Percentiles rank a stretch among this genome's conserved stretches.
phyloP scores from a whole-genome alignment of 805 yeast genomes.

The Barnettozyma californica region DNA sequence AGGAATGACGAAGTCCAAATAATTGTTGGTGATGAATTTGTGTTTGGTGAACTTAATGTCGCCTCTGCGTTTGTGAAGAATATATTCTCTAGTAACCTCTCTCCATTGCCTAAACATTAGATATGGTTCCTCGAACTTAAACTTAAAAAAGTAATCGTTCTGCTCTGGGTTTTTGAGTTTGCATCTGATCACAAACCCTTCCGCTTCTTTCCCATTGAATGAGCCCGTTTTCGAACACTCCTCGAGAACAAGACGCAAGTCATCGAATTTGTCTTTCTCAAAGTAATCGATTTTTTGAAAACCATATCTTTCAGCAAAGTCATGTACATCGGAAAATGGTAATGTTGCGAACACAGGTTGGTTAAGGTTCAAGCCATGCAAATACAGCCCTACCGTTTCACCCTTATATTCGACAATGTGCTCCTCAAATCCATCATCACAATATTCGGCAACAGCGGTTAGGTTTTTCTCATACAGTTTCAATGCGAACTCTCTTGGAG shows the following conservation, averaged over 20 bases:
- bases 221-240: constrained; percentile 60
- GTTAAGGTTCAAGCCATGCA: constrained; percentile 85
- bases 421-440: constrained; percentile 92
- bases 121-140: constrained; percentile 93
- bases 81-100: constrained; percentile 67
- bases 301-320: constrained; percentile 64
- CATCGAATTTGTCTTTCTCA: constrained; percentile 31
- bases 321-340: constrained; percentile 52
- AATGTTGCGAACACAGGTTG: constrained; percentile 56
- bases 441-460: constrained; percentile 89
- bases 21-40: constrained; percentile 55
- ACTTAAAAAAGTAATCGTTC: constrained; percentile 76
- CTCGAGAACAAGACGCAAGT: constrained; percentile 48
- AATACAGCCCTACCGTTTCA: constrained; percentile 71
- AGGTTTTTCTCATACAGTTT: constrained; percentile 43
- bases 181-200: constrained; percentile 90
- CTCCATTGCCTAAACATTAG: constrained; percentile 85
- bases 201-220: constrained; percentile 68
- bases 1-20: constrained; percentile 61
- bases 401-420: constrained; percentile 74
- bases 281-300: constrained; percentile 55
- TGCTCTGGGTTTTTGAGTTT: constrained; percentile 22
- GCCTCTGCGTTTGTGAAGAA: constrained; percentile 27
- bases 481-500: constrained; percentile 48
- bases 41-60: constrained; percentile 45